These are phyloP conservation scores for Cajanus cajan DNA, from an alignment of 306 rosid species.

Conservation along the genomic window DNA sequence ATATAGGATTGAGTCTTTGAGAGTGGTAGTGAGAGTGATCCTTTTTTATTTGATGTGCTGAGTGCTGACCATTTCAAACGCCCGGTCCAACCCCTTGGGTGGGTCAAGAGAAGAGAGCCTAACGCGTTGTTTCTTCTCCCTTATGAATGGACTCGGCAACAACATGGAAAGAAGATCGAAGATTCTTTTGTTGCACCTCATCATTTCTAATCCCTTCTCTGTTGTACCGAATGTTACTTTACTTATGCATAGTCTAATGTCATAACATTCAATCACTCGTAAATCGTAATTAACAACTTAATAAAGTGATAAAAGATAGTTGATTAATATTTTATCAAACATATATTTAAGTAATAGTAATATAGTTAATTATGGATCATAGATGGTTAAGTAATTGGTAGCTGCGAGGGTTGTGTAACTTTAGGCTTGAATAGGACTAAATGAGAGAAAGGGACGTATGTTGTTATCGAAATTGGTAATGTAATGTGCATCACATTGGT, in stretches of 20 bases:
- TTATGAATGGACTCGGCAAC: constrained; percentile 22
- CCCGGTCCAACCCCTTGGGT: constrained; percentile 1
- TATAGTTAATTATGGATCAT: background rate
- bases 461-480: background rate
- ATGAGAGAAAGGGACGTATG: background rate
- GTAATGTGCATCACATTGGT: background rate
- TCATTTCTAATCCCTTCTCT: background rate
- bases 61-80: constrained; percentile 54
- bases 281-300: background rate
- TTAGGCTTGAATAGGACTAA: background rate
- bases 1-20: background rate
- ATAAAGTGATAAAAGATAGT: background rate
- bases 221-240: background rate
- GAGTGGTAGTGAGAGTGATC: background rate
- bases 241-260: background rate
- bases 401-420: no score
- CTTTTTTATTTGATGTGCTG: constrained; percentile 22
- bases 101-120: constrained; percentile 12
- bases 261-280: no score
- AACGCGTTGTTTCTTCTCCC: background rate
- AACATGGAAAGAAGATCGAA: constrained; percentile 50
- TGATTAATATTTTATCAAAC: background rate
- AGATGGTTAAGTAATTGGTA: background rate
- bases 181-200: constrained; percentile 15
- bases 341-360: background rate